Conservation (phyloP, 495 filamentous ascomycete genomes). For the Neurospora cerealis region DNA sequence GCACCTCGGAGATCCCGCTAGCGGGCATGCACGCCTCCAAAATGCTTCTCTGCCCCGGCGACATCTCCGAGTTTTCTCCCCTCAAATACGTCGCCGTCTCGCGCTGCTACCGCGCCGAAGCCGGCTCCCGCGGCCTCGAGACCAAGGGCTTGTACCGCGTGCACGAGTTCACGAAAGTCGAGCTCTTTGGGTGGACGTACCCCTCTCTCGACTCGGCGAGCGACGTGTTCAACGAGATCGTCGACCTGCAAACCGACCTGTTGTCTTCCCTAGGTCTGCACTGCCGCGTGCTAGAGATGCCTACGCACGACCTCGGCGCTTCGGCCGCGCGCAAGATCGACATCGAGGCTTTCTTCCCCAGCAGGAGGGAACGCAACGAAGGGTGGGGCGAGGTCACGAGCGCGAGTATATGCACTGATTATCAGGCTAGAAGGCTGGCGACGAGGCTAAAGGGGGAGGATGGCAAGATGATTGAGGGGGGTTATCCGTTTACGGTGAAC, state of each 20-base stretch:
- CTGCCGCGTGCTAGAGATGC: conserved; percentile 89
- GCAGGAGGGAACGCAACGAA: conserved; percentile 55
- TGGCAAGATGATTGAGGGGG: conserved; percentile 24
- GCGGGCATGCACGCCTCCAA: conserved; percentile 80
- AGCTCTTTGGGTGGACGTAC: conserved; percentile 82
- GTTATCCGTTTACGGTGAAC: conserved; percentile 79
- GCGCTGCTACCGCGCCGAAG: conserved; percentile 88
- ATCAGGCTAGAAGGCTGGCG: conserved; percentile 74
- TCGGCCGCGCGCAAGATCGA: conserved; percentile 78
- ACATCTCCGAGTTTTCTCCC: conserved; percentile 47
- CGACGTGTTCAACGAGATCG: conserved; percentile 68
- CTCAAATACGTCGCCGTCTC: conserved; percentile 72
- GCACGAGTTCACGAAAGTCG: conserved; percentile 98
- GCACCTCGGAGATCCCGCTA: conserved; percentile 88
- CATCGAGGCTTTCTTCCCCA: conserved; percentile 92
- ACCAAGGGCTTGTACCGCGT: conserved; percentile 95
- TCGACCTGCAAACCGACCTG: conserved; percentile 77
- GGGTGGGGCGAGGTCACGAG: conserved; percentile 94
- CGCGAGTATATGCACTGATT: conserved; percentile 87
- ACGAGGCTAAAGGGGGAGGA: conserved; percentile 48
- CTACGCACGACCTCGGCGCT: conserved; percentile 75
- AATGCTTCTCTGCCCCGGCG: conserved; percentile 36
- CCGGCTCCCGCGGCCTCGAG: conserved; percentile 76
- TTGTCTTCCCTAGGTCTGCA: conserved; percentile 66
- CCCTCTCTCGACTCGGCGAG: conserved; percentile 36